These are phyloP conservation scores for Penicilliopsis zonata DNA, from an alignment of 495 filamentous ascomycete genomes.

Conservation along the genomic window DNA sequence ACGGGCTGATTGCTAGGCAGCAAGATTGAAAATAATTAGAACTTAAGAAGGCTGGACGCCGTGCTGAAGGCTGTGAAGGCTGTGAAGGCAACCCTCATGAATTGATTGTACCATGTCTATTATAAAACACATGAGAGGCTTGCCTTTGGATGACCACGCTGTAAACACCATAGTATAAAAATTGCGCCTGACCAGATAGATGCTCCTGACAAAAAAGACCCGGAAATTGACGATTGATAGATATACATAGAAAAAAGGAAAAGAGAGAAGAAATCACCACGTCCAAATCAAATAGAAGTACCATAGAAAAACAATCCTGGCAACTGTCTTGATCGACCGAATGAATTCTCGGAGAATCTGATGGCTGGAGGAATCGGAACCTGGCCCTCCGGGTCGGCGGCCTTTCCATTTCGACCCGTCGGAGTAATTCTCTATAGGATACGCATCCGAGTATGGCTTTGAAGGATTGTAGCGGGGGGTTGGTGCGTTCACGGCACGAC, in stretches of 20 bases:
- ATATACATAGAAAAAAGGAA: no score
- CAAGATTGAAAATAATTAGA: no score
- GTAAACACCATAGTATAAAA: no score
- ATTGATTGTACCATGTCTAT: no score
- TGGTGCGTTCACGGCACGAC: slow-evolving; percentile 15
- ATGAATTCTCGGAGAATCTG: slow-evolving; percentile 11
- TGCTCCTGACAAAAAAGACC: neutral
- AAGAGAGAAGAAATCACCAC: no score
- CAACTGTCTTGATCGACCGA: slow-evolving; percentile 25
- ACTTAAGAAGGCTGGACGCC: no score
- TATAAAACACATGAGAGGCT: no score
- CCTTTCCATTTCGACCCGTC: slow-evolving; percentile 11
- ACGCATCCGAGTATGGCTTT: slow-evolving; percentile 12
- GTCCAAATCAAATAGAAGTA: slow-evolving; percentile 43
- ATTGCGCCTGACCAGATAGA: neutral
- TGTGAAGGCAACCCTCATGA: no score
- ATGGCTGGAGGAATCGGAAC: neutral
- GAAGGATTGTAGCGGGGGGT: slow-evolving; percentile 12
- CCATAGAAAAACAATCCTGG: slow-evolving; percentile 28
- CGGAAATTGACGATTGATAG: neutral
- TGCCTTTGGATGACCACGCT: no score
- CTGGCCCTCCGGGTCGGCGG: neutral
- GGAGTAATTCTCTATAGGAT: slow-evolving; percentile 12
- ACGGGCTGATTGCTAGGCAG: no score
- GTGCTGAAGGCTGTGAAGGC: no score